A percentile compares a stretch with the other conserved stretches of the same genome.
These are phyloP conservation scores for Lolium multiflorum DNA, from an alignment of 176 grass and related monocot genomes.

Conservation along the genomic window DNA sequence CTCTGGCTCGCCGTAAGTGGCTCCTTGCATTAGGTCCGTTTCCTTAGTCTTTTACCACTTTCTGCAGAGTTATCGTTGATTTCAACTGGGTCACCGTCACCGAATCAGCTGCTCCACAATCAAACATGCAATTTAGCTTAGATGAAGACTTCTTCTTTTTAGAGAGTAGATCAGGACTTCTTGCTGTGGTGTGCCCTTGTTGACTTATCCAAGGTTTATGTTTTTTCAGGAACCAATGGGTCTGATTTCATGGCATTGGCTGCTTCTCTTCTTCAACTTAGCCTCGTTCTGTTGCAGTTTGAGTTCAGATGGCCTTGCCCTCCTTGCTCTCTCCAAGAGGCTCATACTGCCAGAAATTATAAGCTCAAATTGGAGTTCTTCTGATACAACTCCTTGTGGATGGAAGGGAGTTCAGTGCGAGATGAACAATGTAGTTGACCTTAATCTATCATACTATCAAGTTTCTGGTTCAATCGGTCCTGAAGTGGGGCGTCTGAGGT, in stretches of 20 bases:
- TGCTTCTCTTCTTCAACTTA: slow-evolving; percentile 29
- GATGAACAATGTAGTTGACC: slow-evolving; percentile 29
- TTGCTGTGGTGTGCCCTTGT: too few species aligned
- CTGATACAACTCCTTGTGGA: slow-evolving; percentile 52
- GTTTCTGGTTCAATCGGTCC: slow-evolving; percentile 53
- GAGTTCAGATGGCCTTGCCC: slow-evolving; percentile 54
- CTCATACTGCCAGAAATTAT: slow-evolving; percentile 45
- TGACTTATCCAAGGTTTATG: too few species aligned
- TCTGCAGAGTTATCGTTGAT: neutral
- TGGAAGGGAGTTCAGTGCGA: slow-evolving; percentile 61
- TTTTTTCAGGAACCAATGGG: slow-evolving; percentile 50
- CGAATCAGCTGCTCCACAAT: neutral
- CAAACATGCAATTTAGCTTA: neutral
- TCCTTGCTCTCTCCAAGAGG: slow-evolving; percentile 55
- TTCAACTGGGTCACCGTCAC: neutral
- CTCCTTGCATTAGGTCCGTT: neutral
- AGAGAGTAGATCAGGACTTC: too few species aligned
- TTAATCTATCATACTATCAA: slow-evolving; percentile 41
- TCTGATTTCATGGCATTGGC: neutral
- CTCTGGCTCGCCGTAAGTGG: neutral
- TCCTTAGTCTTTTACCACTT: neutral
- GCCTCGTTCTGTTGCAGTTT: slow-evolving; percentile 43
- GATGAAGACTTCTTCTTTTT: too few species aligned
- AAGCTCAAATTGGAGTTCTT: slow-evolving; percentile 56
- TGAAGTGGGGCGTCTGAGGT: slow-evolving; percentile 47